phyloP scores from a whole-genome alignment of 805 yeast genomes.

The Myxozyma neglecta region DNA sequence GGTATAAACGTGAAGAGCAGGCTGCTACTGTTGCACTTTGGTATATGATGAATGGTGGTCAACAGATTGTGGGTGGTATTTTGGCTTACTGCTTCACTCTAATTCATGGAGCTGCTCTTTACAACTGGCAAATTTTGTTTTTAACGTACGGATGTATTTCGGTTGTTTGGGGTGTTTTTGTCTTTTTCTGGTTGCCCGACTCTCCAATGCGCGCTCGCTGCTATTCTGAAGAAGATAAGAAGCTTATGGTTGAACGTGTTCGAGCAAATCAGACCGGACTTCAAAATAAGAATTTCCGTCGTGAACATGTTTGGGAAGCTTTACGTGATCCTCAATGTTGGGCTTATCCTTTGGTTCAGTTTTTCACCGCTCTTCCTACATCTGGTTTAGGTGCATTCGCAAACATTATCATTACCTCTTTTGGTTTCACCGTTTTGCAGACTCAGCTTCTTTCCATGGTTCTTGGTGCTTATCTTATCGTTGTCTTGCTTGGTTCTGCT shows the following conservation, averaged over 20 bases:
- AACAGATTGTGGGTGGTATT: conserved; percentile 15
- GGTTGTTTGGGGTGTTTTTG: conserved; percentile 16
- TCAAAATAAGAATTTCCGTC: conserved; percentile 17
- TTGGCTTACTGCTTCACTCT: conserved; percentile 19
- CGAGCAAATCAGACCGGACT: conserved; percentile 41
- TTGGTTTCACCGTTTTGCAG: conserved; percentile 39
- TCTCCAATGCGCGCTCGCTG: conserved; percentile 30
- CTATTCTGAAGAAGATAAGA: conserved; percentile 37
- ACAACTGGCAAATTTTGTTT: conserved; percentile 20
- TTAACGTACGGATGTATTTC: conserved; percentile 16
- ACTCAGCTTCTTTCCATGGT: conserved; percentile 42
- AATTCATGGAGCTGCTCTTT: conserved; percentile 11
- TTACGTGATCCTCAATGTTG: conserved; percentile 33
- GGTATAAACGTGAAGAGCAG: conserved; percentile 50
- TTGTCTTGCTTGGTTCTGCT: conserved; percentile 36
- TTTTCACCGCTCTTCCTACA: conserved; percentile 38
- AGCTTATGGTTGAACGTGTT: conserved; percentile 30
- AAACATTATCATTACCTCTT: conserved; percentile 37
- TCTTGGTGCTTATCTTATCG: conserved; percentile 40
- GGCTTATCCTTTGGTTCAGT: conserved; percentile 36
- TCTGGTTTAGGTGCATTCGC: conserved; percentile 41
- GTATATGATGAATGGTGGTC: conserved; percentile 41
- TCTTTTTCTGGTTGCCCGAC: conserved; percentile 27
- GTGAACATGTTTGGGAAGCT: conserved; percentile 18
- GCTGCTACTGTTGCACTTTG: conserved; percentile 52